phyloP scores from a whole-genome alignment of 805 yeast genomes.

The Pichia thaimueangensis region DNA sequence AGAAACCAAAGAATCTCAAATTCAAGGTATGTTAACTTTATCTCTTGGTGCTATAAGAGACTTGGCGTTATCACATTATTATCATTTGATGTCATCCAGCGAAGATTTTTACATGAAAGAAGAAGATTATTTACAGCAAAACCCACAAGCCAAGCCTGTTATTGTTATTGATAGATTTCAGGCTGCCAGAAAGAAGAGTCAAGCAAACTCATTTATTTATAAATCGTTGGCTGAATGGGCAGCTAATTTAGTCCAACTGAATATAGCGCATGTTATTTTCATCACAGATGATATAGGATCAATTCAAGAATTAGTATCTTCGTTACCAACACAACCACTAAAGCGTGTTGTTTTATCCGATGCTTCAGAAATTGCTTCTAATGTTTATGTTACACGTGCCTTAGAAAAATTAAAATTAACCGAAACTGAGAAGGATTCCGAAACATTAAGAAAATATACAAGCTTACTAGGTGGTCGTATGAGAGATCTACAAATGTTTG shows the following conservation, averaged over 20 bases:
- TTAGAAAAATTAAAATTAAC: slow-evolving; percentile 21
- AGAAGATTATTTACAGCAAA: slow-evolving; percentile 76
- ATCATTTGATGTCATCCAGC: slow-evolving; percentile 22
- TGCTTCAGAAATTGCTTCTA: slow-evolving; percentile 68
- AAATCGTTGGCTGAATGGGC: slow-evolving; percentile 86
- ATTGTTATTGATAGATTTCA: slow-evolving; percentile 73
- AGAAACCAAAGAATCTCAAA: slow-evolving; percentile 75
- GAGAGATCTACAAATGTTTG: slow-evolving; percentile 87
- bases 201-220: slow-evolving; percentile 57
- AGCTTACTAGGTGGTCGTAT: slow-evolving; percentile 90
- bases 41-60: slow-evolving; percentile 69
- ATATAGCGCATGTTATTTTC: slow-evolving; percentile 84
- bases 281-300: slow-evolving; percentile 83
- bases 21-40: slow-evolving; percentile 70
- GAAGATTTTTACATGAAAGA: slow-evolving; percentile 40
- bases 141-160: slow-evolving; percentile 82
- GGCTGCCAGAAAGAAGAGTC: slow-evolving; percentile 47
- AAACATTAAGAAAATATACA: slow-evolving; percentile 48
- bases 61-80: slow-evolving; percentile 45
- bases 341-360: slow-evolving; percentile 70
- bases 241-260: slow-evolving; percentile 63
- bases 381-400: slow-evolving; percentile 58
- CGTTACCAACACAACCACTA: slow-evolving; percentile 84
- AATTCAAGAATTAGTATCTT: slow-evolving; percentile 55
- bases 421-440: slow-evolving; percentile 21